Evolutionary conservation across 1,139 yeast species (phyloP).

Genomic region (Keqinozyma sinolaborantium): DNA sequence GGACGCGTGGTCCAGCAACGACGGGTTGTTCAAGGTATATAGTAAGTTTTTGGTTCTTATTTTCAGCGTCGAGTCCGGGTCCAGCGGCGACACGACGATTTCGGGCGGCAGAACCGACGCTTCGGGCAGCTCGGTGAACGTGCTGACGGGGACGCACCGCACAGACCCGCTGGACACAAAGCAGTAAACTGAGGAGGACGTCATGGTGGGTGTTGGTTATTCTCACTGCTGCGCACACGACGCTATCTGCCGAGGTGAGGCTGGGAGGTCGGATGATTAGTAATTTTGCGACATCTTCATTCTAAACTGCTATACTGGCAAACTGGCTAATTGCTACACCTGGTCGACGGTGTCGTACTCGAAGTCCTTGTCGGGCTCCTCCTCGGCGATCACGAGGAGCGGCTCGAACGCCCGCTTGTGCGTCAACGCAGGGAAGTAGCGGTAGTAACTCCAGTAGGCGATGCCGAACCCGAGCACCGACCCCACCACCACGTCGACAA

Average conservation of each 20-base stretch:
- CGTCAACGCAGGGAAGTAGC: slow-evolving; percentile 29
- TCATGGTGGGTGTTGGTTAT: too few species aligned
- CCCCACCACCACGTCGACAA: slow-evolving; percentile 64
- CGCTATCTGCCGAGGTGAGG: too few species aligned
- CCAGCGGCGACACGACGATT: not conserved
- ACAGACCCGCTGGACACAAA: slow-evolving; percentile 35
- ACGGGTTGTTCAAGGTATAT: slow-evolving; percentile 42
- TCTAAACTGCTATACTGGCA: not conserved
- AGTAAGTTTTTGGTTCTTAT: slow-evolving; percentile 35
- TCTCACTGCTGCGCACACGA: too few species aligned
- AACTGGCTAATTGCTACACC: too few species aligned
- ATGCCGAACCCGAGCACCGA: slow-evolving; percentile 45
- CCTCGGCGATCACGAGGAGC: slow-evolving; percentile 8
- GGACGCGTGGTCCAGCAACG: slow-evolving; percentile 36
- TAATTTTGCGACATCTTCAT: too few species aligned
- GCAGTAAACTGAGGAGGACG: slow-evolving; percentile 35
- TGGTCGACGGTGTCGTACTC: too few species aligned
- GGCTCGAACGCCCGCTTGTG: slow-evolving; percentile 22
- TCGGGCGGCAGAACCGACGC: slow-evolving; percentile 5
- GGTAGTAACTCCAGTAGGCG: slow-evolving; percentile 36
- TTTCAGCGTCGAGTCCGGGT: slow-evolving; percentile 11
- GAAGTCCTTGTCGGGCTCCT: slow-evolving; percentile 4
- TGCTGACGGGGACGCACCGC: slow-evolving; percentile 35
- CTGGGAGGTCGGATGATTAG: too few species aligned
- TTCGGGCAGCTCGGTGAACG: slow-evolving; percentile 16